Evolutionary conservation across 2,329 filamentous ascomycete species (phyloP).

Genomic region (Phyllosticta capitalensis): DNA sequence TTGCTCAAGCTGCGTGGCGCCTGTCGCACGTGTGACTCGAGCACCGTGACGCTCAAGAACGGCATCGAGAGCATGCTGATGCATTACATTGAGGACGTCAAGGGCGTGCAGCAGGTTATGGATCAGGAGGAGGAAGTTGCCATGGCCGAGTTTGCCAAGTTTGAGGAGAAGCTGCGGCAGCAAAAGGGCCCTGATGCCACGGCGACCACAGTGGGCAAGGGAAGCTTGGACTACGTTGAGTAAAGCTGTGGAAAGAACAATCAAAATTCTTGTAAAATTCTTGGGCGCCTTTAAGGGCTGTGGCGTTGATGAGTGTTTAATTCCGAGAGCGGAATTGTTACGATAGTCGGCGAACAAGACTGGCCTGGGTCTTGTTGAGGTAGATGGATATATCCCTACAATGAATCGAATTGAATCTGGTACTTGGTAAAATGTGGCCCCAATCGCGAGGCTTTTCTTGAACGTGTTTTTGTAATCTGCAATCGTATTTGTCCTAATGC

Average conservation of each 20-base stretch:
- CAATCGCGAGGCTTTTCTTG: too few species aligned
- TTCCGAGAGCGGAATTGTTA: not conserved
- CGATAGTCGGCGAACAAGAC: too few species aligned
- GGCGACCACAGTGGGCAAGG: slow-evolving; percentile 41
- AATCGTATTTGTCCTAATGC: not conserved
- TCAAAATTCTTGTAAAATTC: slow-evolving; percentile 13
- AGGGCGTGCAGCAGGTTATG: slow-evolving; percentile 81
- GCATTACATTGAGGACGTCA: slow-evolving; percentile 66
- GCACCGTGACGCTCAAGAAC: slow-evolving; percentile 92
- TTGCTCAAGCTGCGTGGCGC: slow-evolving; percentile 78
- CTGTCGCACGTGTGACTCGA: slow-evolving; percentile 92
- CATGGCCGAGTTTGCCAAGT: slow-evolving; percentile 80
- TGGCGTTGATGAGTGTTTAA: not conserved
- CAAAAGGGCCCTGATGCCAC: slow-evolving; percentile 46
- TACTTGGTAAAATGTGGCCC: too few species aligned
- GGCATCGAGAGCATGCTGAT: slow-evolving; percentile 98
- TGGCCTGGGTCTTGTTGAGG: too few species aligned
- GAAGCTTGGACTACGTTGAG: slow-evolving; percentile 44
- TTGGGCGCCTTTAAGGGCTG: not conserved
- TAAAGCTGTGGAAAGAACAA: not conserved
- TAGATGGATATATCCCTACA: too few species aligned
- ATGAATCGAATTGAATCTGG: too few species aligned
- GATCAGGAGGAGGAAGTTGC: slow-evolving; percentile 89
- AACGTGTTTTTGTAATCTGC: not conserved
- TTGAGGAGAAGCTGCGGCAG: slow-evolving; percentile 71